Evolutionary conservation across 345 rosid genomes (phyloP).

Genomic region (Euphorbia lathyris): DNA sequence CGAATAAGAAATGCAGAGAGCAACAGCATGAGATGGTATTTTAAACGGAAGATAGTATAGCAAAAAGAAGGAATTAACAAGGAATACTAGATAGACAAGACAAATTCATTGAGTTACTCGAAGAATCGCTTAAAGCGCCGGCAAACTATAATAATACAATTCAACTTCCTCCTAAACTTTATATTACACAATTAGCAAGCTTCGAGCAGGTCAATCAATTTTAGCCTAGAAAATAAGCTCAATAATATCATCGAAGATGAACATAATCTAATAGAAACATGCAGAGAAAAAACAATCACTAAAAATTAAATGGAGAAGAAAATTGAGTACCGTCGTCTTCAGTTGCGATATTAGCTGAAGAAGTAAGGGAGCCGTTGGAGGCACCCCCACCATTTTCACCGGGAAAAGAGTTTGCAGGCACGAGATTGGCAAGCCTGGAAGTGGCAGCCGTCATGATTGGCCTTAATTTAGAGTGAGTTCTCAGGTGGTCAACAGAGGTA

Average conservation of each 20-base stretch:
- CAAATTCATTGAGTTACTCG: background rate
- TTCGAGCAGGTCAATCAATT: too few species aligned
- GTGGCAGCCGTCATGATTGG: slow-evolving; percentile 37
- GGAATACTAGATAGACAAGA: too few species aligned
- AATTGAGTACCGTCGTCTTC: slow-evolving; percentile 53
- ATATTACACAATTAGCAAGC: too few species aligned
- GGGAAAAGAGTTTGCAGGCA: slow-evolving; percentile 35
- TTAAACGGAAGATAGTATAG: too few species aligned
- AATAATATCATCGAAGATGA: too few species aligned
- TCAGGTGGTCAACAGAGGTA: slow-evolving; percentile 31
- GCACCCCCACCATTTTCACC: slow-evolving; percentile 54
- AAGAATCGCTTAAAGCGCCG: background rate
- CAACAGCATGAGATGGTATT: too few species aligned
- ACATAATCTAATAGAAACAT: too few species aligned
- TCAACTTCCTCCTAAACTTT: too few species aligned
- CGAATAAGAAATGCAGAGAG: too few species aligned
- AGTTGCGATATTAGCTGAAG: slow-evolving; percentile 23
- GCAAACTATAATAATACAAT: background rate
- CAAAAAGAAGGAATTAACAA: too few species aligned
- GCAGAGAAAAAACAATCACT: too few species aligned
- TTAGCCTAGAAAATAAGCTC: too few species aligned
- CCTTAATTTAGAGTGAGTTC: slow-evolving; percentile 26
- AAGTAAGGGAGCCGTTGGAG: slow-evolving; percentile 32
- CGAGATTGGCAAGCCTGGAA: slow-evolving; percentile 46
- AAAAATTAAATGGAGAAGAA: background rate